Conservation (phyloP, 306 rosid species). For the Rosa multiflora region DNA sequence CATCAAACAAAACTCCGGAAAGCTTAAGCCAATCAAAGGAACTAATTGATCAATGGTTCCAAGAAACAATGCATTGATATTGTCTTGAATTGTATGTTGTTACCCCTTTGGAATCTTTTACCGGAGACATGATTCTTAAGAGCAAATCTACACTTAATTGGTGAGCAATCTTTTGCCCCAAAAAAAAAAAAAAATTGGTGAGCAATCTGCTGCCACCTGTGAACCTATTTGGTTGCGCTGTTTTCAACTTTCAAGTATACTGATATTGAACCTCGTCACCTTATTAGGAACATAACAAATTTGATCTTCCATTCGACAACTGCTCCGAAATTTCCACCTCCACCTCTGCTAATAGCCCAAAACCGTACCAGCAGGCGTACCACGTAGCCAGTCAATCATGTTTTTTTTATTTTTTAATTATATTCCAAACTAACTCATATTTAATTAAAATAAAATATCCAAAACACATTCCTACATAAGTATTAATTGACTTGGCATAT, state of each 20-base stretch:
- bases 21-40: neutral
- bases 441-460: too few species aligned
- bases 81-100: neutral
- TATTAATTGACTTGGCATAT: too few species aligned
- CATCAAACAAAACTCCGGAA: slow-evolving; percentile 21
- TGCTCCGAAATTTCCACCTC: slow-evolving; percentile 54
- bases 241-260: slow-evolving; percentile 33
- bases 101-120: neutral
- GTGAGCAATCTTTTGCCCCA: neutral
- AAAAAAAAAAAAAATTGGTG: too few species aligned
- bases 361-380: slow-evolving; percentile 14
- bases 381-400: too few species aligned
- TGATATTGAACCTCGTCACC: slow-evolving; percentile 34
- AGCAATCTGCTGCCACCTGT: slow-evolving; percentile 27
- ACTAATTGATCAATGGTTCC: slow-evolving; percentile 15
- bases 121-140: slow-evolving; percentile 30
- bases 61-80: slow-evolving; percentile 14
- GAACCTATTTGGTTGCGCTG: slow-evolving; percentile 26
- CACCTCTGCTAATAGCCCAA: slow-evolving; percentile 66
- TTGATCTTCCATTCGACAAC: slow-evolving; percentile 41
- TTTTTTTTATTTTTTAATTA: too few species aligned
- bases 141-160: slow-evolving; percentile 41
- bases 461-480: too few species aligned
- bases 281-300: slow-evolving; percentile 33
- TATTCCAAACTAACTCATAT: too few species aligned